These are phyloP conservation scores for Senna tora DNA, from an alignment of 306 rosid species.

Conservation along the genomic window DNA sequence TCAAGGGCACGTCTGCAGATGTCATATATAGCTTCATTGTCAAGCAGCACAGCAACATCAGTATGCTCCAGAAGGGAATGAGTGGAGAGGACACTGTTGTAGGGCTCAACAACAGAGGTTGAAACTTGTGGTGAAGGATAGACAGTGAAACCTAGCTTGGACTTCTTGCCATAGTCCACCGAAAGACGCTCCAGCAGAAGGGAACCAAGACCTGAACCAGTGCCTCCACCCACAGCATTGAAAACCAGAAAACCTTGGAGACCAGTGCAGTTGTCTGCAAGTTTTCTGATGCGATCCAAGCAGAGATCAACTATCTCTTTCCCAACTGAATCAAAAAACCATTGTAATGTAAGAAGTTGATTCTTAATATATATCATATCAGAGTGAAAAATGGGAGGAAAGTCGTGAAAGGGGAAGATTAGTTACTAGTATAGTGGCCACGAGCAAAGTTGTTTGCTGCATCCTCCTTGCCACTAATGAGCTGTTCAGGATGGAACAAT, in stretches of 20 bases:
- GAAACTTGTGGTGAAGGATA: constrained; percentile 93
- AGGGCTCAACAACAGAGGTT: constrained; percentile 90
- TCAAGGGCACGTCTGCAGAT: constrained; percentile 87
- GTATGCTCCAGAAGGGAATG: constrained; percentile 89
- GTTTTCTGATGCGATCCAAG: constrained; percentile 82
- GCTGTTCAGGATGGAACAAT: constrained; percentile 86
- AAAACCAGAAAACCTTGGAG: constrained; percentile 86
- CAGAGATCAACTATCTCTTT: constrained; percentile 87
- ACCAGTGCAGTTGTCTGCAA: constrained; percentile 87
- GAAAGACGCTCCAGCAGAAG: constrained; percentile 79
- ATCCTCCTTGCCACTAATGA: constrained; percentile 85
- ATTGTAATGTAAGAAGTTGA: not conserved
- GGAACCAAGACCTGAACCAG: constrained; percentile 89
- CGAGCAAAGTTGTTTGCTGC: constrained; percentile 91
- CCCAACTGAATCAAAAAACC: constrained; percentile 55
- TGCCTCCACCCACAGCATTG: constrained; percentile 87
- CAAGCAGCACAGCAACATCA: constrained; percentile 75
- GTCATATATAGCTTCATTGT: constrained; percentile 84
- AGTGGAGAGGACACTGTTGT: constrained; percentile 88
- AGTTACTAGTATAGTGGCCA: constrained; percentile 83
- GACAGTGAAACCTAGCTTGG: constrained; percentile 83
- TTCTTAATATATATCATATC: constrained; percentile 2
- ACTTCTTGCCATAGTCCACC: constrained; percentile 53
- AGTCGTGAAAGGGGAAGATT: not conserved
- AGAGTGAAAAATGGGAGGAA: not conserved